Conservation (phyloP, 116 monocot genomes). For the Phalaenopsis hybrid region DNA sequence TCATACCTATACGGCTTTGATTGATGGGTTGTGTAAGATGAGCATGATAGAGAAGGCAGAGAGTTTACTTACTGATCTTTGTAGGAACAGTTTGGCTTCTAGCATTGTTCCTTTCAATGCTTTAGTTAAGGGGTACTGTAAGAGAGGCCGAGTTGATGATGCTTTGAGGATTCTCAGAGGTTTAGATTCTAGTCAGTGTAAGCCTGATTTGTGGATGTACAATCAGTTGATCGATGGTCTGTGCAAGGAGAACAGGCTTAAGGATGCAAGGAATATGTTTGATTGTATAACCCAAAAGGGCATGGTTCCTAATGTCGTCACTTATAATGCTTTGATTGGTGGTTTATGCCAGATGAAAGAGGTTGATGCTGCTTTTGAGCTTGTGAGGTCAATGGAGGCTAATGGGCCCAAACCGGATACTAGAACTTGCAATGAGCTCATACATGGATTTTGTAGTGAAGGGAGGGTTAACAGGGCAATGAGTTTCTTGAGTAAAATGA, state of each 20-base stretch:
- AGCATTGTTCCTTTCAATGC: conserved; percentile 23
- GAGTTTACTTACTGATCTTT: conserved; percentile 10
- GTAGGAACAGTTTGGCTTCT: conserved; percentile 14
- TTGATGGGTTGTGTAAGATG: conserved; percentile 22
- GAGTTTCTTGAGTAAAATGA: conserved; percentile 40
- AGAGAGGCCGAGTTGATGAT: conserved; percentile 10
- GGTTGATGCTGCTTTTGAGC: conserved; percentile 28
- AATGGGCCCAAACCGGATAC: conserved; percentile 36
- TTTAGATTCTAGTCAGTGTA: conserved; percentile 16
- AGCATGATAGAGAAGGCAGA: conserved; percentile 16
- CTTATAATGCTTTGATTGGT: conserved; percentile 46
- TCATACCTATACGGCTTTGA: conserved; percentile 22
- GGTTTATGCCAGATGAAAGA: conserved; percentile 38
- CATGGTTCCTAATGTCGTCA: conserved; percentile 20
- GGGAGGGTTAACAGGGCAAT: conserved; percentile 30
- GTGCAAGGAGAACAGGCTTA: conserved; percentile 30
- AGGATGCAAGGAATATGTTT: conserved; percentile 39
- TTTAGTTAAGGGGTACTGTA: conserved; percentile 29
- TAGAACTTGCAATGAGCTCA: conserved; percentile 38
- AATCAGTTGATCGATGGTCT: conserved; percentile 43
- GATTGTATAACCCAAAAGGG: conserved; percentile 29
- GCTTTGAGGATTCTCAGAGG: conserved; percentile 13
- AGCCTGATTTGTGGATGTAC: conserved; percentile 33
- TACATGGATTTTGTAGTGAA: conserved; percentile 24
- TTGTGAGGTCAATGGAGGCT: conserved; percentile 30